A percentile compares a stretch with the other conserved stretches of the same genome.
These are phyloP conservation scores for Wickerhamiella parazyma DNA, from an alignment of 805 yeast species.

Conservation along the genomic window DNA sequence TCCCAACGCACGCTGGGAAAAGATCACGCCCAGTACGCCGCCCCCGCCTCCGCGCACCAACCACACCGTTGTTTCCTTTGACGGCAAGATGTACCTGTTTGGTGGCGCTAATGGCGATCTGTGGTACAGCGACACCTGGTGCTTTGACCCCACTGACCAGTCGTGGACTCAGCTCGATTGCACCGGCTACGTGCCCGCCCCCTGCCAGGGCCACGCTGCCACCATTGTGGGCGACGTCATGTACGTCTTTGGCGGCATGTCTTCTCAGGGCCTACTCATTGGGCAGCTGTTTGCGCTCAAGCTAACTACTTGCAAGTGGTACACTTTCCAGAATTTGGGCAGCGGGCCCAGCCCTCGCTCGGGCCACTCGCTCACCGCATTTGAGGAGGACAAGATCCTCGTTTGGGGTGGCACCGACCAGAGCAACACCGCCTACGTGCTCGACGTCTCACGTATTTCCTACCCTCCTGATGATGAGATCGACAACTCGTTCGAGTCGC, in stretches of 20 bases:
- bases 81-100: conserved; percentile 67
- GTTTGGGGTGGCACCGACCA: conserved; percentile 76
- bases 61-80: conserved; percentile 75
- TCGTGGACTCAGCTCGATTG: conserved; percentile 62
- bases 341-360: conserved; percentile 69
- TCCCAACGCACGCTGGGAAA: conserved; percentile 75
- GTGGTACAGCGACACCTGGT: conserved; percentile 64
- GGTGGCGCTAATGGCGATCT: conserved; percentile 80
- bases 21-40: conserved; percentile 39
- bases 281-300: conserved; percentile 63
- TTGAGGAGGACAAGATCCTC: conserved; percentile 51
- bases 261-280: conserved; percentile 53
- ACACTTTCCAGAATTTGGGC: conserved; percentile 41
- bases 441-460: conserved; percentile 40
- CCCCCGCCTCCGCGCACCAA: conserved; percentile 56
- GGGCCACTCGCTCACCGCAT: conserved; percentile 77
- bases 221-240: conserved; percentile 63
- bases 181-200: conserved; percentile 64
- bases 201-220: conserved; percentile 86
- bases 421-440: conserved; percentile 45
- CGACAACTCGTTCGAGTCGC: conserved; percentile 3
- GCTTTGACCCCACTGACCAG: conserved; percentile 54
- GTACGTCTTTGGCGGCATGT: conserved; percentile 84
- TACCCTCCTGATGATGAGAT: conserved; percentile 27
- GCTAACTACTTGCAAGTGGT: conserved; percentile 60